phyloP scores from a whole-genome alignment of 495 filamentous ascomycete species.

The Neurospora tetraspora region DNA sequence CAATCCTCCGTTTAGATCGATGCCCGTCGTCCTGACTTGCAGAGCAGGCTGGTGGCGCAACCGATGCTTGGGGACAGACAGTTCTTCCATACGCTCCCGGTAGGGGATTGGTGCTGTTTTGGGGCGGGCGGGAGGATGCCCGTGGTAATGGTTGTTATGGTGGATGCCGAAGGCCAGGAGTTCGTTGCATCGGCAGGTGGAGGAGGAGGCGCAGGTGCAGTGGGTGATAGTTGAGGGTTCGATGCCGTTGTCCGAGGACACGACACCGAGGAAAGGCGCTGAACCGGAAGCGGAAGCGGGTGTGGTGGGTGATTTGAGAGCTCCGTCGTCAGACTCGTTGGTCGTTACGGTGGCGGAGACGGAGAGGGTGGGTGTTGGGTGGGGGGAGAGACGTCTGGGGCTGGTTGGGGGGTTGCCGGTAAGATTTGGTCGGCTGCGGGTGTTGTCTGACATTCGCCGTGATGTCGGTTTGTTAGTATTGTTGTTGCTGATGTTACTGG shows the following conservation, averaged over 20 bases:
- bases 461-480: background rate
- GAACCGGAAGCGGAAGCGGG: background rate
- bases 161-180: background rate
- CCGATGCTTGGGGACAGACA: background rate
- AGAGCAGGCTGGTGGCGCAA: constrained; percentile 6
- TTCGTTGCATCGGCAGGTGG: background rate
- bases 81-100: background rate
- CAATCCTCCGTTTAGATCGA: background rate
- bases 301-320: background rate
- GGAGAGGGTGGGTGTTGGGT: background rate
- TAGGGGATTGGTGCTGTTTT: background rate
- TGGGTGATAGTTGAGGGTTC: background rate
- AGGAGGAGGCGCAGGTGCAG: constrained; percentile 1
- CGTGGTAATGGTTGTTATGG: background rate
- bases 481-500: background rate
- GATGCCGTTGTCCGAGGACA: background rate
- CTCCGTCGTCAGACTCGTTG: background rate
- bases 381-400: background rate
- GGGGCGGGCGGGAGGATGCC: background rate
- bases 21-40: constrained; percentile 5
- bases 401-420: background rate
- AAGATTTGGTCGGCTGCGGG: background rate
- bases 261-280: background rate
- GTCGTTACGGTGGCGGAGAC: background rate
- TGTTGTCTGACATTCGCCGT: background rate